Evolutionary conservation across 805 yeast genomes (phyloP).

Genomic region (Suhomyces kilbournensis): DNA sequence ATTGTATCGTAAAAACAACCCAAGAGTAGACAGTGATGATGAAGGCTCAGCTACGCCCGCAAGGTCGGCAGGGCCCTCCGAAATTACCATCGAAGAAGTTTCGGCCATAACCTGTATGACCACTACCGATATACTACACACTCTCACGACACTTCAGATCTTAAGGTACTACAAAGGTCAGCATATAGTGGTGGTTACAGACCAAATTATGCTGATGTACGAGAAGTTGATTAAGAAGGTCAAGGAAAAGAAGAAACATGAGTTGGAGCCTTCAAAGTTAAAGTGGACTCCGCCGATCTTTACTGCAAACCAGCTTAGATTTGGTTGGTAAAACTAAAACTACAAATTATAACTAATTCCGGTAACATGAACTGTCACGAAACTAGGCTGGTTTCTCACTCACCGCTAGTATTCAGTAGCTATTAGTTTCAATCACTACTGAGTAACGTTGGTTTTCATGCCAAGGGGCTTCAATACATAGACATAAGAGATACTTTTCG

Average conservation of each 20-base stretch:
- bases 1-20: slow-evolving; percentile 36
- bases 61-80: slow-evolving; percentile 25
- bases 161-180: slow-evolving; percentile 92
- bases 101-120: slow-evolving; percentile 89
- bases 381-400: too few species aligned
- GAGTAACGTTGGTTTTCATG: too few species aligned
- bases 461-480: too few species aligned
- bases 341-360: too few species aligned
- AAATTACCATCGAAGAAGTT: slow-evolving; percentile 86
- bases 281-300: slow-evolving; percentile 95
- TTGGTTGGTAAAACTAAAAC: slow-evolving; percentile 89
- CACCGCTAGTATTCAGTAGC: too few species aligned
- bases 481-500: too few species aligned
- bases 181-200: slow-evolving; percentile 82
- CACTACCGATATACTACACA: slow-evolving; percentile 90
- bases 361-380: too few species aligned
- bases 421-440: too few species aligned
- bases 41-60: slow-evolving; percentile 18
- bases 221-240: slow-evolving; percentile 53
- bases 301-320: slow-evolving; percentile 92
- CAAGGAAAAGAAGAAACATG: slow-evolving; percentile 69
- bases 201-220: slow-evolving; percentile 73
- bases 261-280: slow-evolving; percentile 67
- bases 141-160: slow-evolving; percentile 87
- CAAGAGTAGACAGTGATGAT: slow-evolving; percentile 14